Base-by-base conservation (phyloP, 2,329 filamentous ascomycete species). In the Boeremia lycopersici region DNA sequence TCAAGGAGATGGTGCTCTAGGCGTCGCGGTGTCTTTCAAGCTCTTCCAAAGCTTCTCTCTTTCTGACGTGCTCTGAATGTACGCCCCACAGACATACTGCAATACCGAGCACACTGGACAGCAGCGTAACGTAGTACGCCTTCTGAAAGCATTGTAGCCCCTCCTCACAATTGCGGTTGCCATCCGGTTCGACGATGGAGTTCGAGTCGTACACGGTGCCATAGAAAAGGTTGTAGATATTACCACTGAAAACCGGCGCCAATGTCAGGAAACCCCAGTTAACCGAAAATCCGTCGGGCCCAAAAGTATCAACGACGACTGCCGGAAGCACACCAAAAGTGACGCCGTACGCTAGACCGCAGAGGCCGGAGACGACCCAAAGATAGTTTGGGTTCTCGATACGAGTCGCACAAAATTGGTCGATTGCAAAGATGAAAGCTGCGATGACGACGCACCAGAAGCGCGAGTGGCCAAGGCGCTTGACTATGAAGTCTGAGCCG, bases 191-290 rank as follows among this genome's bases (percentile, higher is more conserved):
- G 9, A 91, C 78, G 30, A 87, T 76, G 19, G 89, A 93, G 74
- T 97, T 92, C 8, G 79, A 78, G 72, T 99, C 95, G 64, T 91
- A 96, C 0, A 96, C 86, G 2, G 67, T 77, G 43, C 95, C 95
- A 72, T 98, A 99, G 53, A 95, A 86, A 1, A 97, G 77, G 71
- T 98, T 99, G 81, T 96, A 98, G 19, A 96, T 75, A 66, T 98
- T 96, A 44, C 91, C 93, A 8, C 88, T 92, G 26, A 96, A 76
- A 2, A 96, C 91, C 0, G 93, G 93, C 2, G 91, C 89, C 42
- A 97, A 80, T 0, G 91, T 97, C 87, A 99, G 96, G 65, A 89
- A 89, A 12, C 95, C 95, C 93, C 95, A 99, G 70, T 98, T 99
- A 71, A 96, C 91, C 50, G 89, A 92, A 41, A 99, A 81, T 1